Percentiles rank a stretch among this genome's conserved stretches.
phyloP scores from a whole-genome alignment of 2,329 filamentous ascomycete genomes.

The Tolypocladium capitatum region DNA sequence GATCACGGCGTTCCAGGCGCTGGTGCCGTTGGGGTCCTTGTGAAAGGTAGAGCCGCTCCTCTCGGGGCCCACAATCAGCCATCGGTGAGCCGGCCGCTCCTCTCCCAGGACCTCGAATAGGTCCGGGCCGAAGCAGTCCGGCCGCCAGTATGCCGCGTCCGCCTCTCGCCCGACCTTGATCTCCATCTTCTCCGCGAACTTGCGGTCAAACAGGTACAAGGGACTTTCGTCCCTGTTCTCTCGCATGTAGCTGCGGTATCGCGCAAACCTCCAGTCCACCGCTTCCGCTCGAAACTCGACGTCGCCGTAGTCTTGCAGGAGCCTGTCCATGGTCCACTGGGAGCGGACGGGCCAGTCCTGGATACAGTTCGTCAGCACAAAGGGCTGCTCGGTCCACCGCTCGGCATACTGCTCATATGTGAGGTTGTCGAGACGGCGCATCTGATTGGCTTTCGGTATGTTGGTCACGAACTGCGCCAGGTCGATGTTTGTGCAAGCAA shows the following conservation, averaged over 20 bases:
- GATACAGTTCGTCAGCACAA: slow-evolving; percentile 74
- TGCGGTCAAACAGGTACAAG: slow-evolving; percentile 80
- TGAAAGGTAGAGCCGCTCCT: slow-evolving; percentile 90
- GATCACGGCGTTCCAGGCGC: slow-evolving; percentile 89
- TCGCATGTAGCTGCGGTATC: slow-evolving; percentile 71
- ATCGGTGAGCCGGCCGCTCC: slow-evolving; percentile 75
- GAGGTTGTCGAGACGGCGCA: slow-evolving; percentile 55
- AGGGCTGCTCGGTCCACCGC: slow-evolving; percentile 67
- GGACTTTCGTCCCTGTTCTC: slow-evolving; percentile 76
- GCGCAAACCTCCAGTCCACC: slow-evolving; percentile 79
- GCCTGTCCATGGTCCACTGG: slow-evolving; percentile 57
- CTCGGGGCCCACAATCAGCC: slow-evolving; percentile 82
- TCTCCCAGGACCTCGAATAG: slow-evolving; percentile 66
- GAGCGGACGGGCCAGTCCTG: slow-evolving; percentile 67
- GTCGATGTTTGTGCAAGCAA: slow-evolving; percentile 69
- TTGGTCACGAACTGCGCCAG: slow-evolving; percentile 52
- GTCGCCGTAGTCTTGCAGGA: slow-evolving; percentile 51
- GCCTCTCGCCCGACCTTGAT: slow-evolving; percentile 45
- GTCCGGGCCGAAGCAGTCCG: slow-evolving; percentile 75
- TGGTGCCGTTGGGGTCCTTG: slow-evolving; percentile 62
- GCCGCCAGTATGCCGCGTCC: slow-evolving; percentile 57
- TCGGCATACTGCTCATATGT: slow-evolving; percentile 59
- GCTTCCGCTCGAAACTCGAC: slow-evolving; percentile 77
- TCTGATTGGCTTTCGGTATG: slow-evolving; percentile 64
- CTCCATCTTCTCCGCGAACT: slow-evolving; percentile 76